Evolutionary conservation across 441 rosid genomes (phyloP), one percentile per base, ranked within the genome.

Genomic region (Gossypium schwendimanii): DNA sequence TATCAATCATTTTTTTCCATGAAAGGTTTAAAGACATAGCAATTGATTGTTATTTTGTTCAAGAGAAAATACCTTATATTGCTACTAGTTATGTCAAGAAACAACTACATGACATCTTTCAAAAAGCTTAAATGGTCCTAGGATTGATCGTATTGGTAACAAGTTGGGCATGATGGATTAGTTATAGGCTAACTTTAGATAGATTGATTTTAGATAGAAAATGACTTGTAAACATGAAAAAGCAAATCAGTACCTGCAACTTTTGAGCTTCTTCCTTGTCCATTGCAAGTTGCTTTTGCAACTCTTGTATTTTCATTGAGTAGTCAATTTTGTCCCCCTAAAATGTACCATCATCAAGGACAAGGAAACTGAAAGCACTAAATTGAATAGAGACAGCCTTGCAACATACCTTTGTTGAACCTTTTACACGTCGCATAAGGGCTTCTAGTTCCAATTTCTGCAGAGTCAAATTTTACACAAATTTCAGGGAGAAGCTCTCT

Each of bases 201-300:
- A 9, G 45, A 39, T 39, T 39, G 45, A 9, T 9, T 39, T 39
- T 39, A 18, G 33, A 31, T 52, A 39, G 6, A 45, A 31, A 44
- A 21, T 6, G 65, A 49, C 36, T 58, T 23, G 67, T 39, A 63
- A 52, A 70, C 54, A 28, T 24, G 71, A 20, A 63, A 55, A 63
- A 67, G 18, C 7, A 62, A 20, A 63, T 9, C 21, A 21, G 78
- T 74, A 93, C 99, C 97, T 82, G 87, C 75, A 95, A 78, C 81
- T 89, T 95, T 82, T 87, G 86, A 47, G 90, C 92, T 85, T 95
- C 99, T 76, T 93, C 99, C 80, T 81, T 79, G 80, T 93, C 97
- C 92, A 95, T 84, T 57, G 91, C 77, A 77, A 95, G 91, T 82
- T 95, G 97, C 86, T 82, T 95, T 77, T 88, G 89, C 80, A 95